Conservation (phyloP, 2,329 filamentous ascomycete species). For the Ceratocystis ficicola region DNA sequence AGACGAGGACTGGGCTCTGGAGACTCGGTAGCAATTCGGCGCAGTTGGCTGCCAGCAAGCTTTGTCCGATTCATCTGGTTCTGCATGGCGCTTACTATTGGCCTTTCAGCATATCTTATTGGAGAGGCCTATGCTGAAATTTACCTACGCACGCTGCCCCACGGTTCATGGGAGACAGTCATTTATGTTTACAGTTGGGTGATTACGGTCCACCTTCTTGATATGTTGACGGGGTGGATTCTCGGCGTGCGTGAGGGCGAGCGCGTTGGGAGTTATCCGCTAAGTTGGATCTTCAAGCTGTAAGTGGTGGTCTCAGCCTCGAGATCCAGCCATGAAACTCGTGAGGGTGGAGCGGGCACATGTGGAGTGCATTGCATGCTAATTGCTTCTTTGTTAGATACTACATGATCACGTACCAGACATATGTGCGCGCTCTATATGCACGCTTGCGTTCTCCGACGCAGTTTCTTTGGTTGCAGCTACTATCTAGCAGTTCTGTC, state of each 20-base stretch:
- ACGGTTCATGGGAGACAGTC: conserved; percentile 53
- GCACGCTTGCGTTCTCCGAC: conserved; percentile 52
- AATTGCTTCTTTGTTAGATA: conserved; percentile 34
- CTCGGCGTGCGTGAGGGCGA: conserved; percentile 53
- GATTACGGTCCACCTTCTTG: conserved; percentile 51
- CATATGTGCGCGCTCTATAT: conserved; percentile 57
- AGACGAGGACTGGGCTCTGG: conserved; percentile 19
- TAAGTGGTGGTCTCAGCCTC: conserved; percentile 30
- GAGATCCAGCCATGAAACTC: not conserved
- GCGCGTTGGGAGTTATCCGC: conserved; percentile 55
- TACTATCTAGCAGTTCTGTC: conserved; percentile 50
- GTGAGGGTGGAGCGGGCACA: not conserved
- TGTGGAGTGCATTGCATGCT: not conserved
- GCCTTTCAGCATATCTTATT: conserved; percentile 52
- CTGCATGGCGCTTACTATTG: conserved; percentile 50
- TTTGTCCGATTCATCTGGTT: conserved; percentile 61
- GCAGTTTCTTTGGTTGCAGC: conserved; percentile 54
- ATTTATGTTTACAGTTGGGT: conserved; percentile 62
- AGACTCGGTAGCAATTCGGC: conserved; percentile 33
- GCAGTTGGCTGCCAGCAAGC: conserved; percentile 50
- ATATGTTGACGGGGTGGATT: conserved; percentile 54
- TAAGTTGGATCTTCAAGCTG: conserved; percentile 61
- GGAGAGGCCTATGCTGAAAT: conserved; percentile 59
- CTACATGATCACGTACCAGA: conserved; percentile 59
- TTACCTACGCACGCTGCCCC: conserved; percentile 53